These are phyloP conservation scores for Microascus cirrosus DNA, from an alignment of 2,329 filamentous ascomycete genomes.

Conservation along the genomic window DNA sequence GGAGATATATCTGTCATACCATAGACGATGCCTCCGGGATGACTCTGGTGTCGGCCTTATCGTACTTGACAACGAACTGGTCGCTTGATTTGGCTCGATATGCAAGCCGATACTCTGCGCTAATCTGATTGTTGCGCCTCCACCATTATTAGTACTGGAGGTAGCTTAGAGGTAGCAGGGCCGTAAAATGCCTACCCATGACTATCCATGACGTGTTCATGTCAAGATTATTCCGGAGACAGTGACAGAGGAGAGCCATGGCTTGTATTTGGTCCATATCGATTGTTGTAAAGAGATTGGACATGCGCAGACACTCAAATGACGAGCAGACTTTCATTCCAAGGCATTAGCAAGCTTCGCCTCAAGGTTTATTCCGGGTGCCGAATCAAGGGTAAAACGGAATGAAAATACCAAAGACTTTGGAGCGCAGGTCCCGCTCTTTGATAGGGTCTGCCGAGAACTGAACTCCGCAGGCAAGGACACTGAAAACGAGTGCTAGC, in stretches of 20 bases:
- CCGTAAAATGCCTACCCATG: background rate
- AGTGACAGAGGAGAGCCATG: constrained; percentile 2
- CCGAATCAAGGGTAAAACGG: too few species aligned
- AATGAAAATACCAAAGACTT: constrained; percentile 4
- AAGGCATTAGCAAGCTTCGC: too few species aligned
- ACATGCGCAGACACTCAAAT: constrained; percentile 1
- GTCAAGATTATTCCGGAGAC: constrained; percentile 2
- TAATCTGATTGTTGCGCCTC: background rate
- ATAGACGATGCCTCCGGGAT: background rate
- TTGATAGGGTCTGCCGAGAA: constrained; percentile 2
- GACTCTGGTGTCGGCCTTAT: background rate
- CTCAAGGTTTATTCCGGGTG: too few species aligned
- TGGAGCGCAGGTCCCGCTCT: constrained; percentile 2
- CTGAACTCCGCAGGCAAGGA: constrained; percentile 1
- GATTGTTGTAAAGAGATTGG: background rate
- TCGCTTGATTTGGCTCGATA: background rate
- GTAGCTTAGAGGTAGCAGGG: background rate
- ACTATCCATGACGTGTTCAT: constrained; percentile 3
- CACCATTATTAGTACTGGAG: background rate
- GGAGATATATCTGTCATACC: background rate
- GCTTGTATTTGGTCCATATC: constrained; percentile 1
- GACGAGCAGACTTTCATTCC: background rate
- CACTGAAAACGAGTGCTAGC: constrained; percentile 1
- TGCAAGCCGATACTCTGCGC: constrained; percentile 3
- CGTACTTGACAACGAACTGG: background rate